phyloP scores from a whole-genome alignment of 1,139 yeast species.

The Blastobotrys ciferrii region DNA sequence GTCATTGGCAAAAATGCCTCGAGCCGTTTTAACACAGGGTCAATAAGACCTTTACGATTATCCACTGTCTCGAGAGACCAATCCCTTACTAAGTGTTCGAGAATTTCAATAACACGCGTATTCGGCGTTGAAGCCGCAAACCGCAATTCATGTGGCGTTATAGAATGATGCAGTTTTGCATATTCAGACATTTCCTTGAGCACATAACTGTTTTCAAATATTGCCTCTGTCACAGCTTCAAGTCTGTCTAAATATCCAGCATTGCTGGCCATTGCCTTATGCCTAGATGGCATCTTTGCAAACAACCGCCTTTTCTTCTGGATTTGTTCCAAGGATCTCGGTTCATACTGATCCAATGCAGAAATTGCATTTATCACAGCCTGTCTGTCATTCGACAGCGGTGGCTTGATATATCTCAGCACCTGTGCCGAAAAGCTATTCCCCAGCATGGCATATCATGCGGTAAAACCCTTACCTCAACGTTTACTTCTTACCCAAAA shows the following conservation, averaged over 20 bases:
- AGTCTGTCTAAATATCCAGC: constrained; percentile 58
- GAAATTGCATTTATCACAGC: constrained; percentile 52
- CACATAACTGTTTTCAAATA: constrained; percentile 47
- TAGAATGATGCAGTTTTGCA: constrained; percentile 43
- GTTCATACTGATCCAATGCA: constrained; percentile 49
- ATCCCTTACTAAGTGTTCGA: constrained; percentile 74
- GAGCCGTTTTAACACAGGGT: constrained; percentile 46
- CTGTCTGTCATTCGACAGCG: constrained; percentile 25
- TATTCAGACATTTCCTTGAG: constrained; percentile 46
- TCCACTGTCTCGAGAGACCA: constrained; percentile 51
- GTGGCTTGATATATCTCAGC: constrained; percentile 11
- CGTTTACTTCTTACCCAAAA: too few relatives aligned
- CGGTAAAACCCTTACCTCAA: too few relatives aligned
- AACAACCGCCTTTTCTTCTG: constrained; percentile 48
- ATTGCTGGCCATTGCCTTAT: constrained; percentile 51
- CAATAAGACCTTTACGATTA: constrained; percentile 54
- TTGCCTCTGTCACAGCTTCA: constrained; percentile 44
- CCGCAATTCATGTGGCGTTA: constrained; percentile 45
- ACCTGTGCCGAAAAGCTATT: constrained; percentile 7
- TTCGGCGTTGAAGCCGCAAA: constrained; percentile 34
- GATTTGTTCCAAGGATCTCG: constrained; percentile 23
- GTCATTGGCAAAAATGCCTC: constrained; percentile 32
- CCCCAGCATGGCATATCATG: background rate
- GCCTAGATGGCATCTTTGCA: constrained; percentile 53
- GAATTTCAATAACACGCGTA: constrained; percentile 62